A percentile compares a stretch with the other conserved stretches of the same genome.
Conservation (phyloP, 2,329 filamentous ascomycete species). For the Neopestalotiopsis clavispora region DNA sequence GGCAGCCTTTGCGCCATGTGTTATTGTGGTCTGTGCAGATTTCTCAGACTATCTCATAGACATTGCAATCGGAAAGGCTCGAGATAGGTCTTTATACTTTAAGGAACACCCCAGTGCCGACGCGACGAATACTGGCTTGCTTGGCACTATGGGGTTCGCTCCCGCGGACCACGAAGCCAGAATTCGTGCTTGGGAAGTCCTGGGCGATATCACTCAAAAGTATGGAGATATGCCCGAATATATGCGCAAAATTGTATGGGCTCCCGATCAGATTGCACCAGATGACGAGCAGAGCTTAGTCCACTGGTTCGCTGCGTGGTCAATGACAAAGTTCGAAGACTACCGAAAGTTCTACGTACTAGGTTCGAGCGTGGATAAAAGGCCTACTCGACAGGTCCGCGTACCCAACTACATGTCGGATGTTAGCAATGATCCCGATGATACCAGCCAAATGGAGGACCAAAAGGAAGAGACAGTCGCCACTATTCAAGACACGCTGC, state of each 20-base stretch:
- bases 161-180: constrained; percentile 10
- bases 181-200: constrained; percentile 15
- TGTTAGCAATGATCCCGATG: constrained; percentile 44
- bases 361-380: constrained; percentile 44
- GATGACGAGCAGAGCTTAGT: constrained; percentile 67
- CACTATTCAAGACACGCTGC: constrained; percentile 22
- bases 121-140: not conserved
- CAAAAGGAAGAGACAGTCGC: constrained; percentile 18
- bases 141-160: constrained; percentile 8
- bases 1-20: constrained; percentile 23
- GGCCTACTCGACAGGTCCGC: constrained; percentile 35
- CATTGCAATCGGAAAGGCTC: constrained; percentile 39
- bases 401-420: constrained; percentile 42
- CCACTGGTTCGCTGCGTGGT: constrained; percentile 68
- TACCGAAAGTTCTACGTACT: constrained; percentile 62
- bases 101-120: constrained; percentile 7
- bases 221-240: constrained; percentile 39
- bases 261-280: constrained; percentile 52
- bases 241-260: constrained; percentile 46
- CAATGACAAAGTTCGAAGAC: constrained; percentile 50
- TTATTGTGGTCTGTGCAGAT: constrained; percentile 42
- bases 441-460: not conserved
- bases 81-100: constrained; percentile 25
- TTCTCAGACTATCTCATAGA: constrained; percentile 41
- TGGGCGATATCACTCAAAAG: constrained; percentile 29